These are phyloP conservation scores for Dictyostelium brefeldianum DNA, from an alignment of 78 protist species.

Conservation along the genomic window DNA sequence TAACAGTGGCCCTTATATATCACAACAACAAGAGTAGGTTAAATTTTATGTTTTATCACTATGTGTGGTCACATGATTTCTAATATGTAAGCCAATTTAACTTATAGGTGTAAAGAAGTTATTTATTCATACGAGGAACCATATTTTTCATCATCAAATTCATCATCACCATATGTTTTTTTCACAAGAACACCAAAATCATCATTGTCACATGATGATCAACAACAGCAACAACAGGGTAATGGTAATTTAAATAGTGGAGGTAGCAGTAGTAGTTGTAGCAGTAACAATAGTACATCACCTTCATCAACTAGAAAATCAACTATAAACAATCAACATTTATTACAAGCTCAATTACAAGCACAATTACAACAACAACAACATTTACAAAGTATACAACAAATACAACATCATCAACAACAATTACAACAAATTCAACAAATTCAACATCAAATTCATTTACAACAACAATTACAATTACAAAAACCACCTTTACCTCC, in stretches of 20 bases:
- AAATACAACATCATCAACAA: background rate
- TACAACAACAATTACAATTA: background rate
- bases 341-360: slow-evolving; percentile 2
- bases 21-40: slow-evolving; percentile 11
- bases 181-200: background rate
- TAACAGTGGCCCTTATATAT: background rate
- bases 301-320: slow-evolving; percentile 7
- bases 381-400: background rate
- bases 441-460: background rate
- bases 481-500: background rate
- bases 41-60: background rate
- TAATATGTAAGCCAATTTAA: too few relatives aligned
- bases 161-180: slow-evolving; percentile 30
- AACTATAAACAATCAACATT: background rate
- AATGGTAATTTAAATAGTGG: slow-evolving; percentile 9
- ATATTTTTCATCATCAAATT: slow-evolving; percentile 27
- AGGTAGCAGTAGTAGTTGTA: slow-evolving; percentile 14
- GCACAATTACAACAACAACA: background rate
- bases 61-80: background rate
- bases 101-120: background rate
- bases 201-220: background rate
- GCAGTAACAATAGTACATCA: slow-evolving; percentile 16
- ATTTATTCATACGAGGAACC: slow-evolving; percentile 6
- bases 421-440: slow-evolving; percentile 14
- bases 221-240: slow-evolving; percentile 13